Base-by-base conservation (phyloP, 179 eudicot species). In the Beta macrorhiza region DNA sequence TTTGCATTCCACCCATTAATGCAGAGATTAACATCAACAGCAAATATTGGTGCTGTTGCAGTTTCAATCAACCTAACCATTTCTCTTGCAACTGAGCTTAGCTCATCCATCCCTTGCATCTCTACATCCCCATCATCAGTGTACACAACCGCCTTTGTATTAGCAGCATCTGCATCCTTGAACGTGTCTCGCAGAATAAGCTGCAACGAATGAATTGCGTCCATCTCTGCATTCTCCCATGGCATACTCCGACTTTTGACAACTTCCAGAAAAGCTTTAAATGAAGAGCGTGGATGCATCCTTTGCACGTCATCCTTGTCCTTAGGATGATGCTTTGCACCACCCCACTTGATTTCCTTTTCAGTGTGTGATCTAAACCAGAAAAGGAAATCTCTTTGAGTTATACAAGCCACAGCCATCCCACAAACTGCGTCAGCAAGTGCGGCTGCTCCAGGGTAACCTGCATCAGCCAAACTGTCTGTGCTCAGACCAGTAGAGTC, bases 1-100 rank as follows among this genome's bases (percentile, higher is more conserved):
- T 96, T 96, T 1, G 92, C 93, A 85, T 96, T 96, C 99, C 99
- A 96, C 62, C 99, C 98, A 85, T 96, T 94, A 62, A 96, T 90
- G 70, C 86, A 75, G 44, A 97, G 97, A 63, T 89, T 88, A 61
- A 67, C 67, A 83, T 89, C 93, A 42, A 96, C 97, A 25, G 97
- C 98, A 87, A 96, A 92, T 83, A 96, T 94, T 16, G 99, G 99
- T 78, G 95, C 98, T 2, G 92, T 92, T 42, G 99, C 99, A 56
- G 99, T 96, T 85, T 96, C 99, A 37, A 96, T 96, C 88, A 96
- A 83, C 85, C 98, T 88, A 80, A 92, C 92, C 98, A 96, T 94
- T 85, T 96, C 98, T 77, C 92, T 85, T 1, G 98, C 97, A 61
- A 96, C 93, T 15, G 93, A 91, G 79, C 91, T 91, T 63, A 92